Base-by-base conservation (phyloP, 2,329 filamentous ascomycete species). In the Verticillium nonalfalfae region DNA sequence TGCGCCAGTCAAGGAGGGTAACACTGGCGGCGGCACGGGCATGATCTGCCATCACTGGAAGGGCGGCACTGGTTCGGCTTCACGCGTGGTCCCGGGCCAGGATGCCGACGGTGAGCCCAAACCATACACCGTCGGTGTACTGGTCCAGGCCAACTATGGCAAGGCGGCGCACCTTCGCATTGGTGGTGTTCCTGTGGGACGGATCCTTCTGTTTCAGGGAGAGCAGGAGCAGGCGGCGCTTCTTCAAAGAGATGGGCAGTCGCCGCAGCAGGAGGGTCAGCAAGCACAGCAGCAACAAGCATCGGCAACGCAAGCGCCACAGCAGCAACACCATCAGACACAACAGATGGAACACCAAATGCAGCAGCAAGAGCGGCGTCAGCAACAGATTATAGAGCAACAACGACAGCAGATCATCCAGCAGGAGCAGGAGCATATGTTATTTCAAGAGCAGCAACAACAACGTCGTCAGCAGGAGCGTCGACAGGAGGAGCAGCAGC, bases 61-160 rank as follows among this genome's bases (percentile, higher is more conserved):
- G 69, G 87, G 85, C 39, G 87, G 87, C 0, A 90, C 87, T 0
- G 87, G 87, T 1, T 86, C 81, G 0, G 82, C 81, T 66, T 86
- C 81, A 57, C 79, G 87, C 31, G 65, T 85, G 7, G 79, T 89
- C n/a, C 72, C 74, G 1, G 71, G 69, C 1, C 69, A 68, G 3
- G 67, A 66, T n/a, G 71, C 67, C n/a, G 68, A 70, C 35, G 36
- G 38, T 10, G 56, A 58, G 35, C 18, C 11, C 4, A 35, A 31
- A 10, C 72, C 74, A 3, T 89, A 85, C 67, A 87, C 82, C 0
- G 77, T 90, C 21, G 87, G 78, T 1, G 85, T 82, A 1, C 75
- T 90, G 7, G 84, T 87, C 3, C 86, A 89, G 71, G 81, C 83
- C 56, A 90, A 90, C 69, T 90, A 89, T 68, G 87, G 87, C 10